Evolutionary conservation across 1,284 basidiomycete species (phyloP), one percentile per base, ranked within the genome.

Genomic region (Apiotrichum akiyoshidainum): DNA sequence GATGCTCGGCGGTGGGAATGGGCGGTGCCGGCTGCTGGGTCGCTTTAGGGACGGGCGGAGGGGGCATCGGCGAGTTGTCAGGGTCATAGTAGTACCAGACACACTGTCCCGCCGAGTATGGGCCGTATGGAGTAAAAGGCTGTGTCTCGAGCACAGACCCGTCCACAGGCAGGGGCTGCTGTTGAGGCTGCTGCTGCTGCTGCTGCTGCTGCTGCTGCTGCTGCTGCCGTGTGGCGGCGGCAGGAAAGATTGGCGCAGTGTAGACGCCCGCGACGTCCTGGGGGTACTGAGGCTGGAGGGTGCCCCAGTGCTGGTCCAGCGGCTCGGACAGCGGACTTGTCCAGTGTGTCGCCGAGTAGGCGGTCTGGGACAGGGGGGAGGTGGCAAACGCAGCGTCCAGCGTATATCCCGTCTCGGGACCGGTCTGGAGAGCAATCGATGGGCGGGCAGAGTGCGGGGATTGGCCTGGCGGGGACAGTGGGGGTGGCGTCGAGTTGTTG

Each of bases 51-150:
- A 50, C 37, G 19, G 48, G 48, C 21, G 48, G 48, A 9, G 48
- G 48, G 1, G 48, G 48, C 48, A 50, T 50, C 9, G 48, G 48
- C 19, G 48, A 50, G 48, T 50, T 50, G 35, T 50, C 48, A 3
- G 48, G 48, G 35, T 50, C 48, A 21, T 50, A 50, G 48, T 50
- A 50, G 35, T 50, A 50, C 48, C 48, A 50, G 19, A 37, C 34
- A 33, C 48, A 50, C 21, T 37, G 48, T 10, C 48, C 48, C 7
- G 48, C 39, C 2, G 48, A 35, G n/a, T 50, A 50, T 35, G 48
- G 48, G 6, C 48, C 48, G 35, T 50, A 40, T 4, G 48, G 48
- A 10, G 13, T 50, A 19, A 50, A 50, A 1, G 48, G 48, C n/a
- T 37, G 37, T 3, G 37, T 11, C 2, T 37, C 37, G 26, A 31